Percentiles rank a stretch among this genome's conserved stretches.
Conservation (phyloP, 106 monocot species). For the Dioscorea dumetorum region DNA sequence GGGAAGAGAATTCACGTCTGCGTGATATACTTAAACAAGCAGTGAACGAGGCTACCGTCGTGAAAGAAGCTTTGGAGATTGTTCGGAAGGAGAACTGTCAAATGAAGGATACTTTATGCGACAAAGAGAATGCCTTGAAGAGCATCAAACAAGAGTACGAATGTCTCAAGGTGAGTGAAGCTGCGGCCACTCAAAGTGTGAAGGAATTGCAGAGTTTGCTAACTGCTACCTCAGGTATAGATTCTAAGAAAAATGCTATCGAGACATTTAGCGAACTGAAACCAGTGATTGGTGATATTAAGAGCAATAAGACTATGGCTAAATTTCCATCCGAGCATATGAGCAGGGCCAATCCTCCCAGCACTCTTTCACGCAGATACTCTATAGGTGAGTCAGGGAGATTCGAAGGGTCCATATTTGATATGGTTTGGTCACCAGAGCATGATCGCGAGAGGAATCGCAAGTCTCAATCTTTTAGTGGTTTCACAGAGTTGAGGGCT, state of each 20-base stretch:
- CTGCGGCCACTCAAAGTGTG: conserved; percentile 35
- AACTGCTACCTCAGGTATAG: conserved; percentile 16
- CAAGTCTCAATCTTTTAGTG: conserved; percentile 2
- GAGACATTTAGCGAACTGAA: conserved; percentile 1
- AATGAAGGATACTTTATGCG: conserved; percentile 38
- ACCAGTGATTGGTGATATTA: neutral
- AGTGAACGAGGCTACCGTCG: conserved; percentile 54
- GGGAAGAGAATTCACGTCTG: conserved; percentile 55
- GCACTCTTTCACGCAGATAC: neutral
- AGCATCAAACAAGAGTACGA: conserved; percentile 31
- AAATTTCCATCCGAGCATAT: conserved; percentile 21
- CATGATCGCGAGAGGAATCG: neutral
- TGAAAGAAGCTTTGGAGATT: conserved; percentile 77
- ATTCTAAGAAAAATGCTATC: conserved; percentile 6
- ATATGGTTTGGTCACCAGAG: neutral
- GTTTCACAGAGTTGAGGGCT: neutral
- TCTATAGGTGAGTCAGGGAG: neutral
- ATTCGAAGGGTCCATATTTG: conserved; percentile 17
- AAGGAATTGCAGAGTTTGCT: conserved; percentile 43
- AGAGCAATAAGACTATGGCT: conserved; percentile 4
- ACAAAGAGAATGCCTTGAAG: conserved; percentile 34
- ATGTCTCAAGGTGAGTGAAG: conserved; percentile 42
- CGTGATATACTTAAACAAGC: conserved; percentile 82
- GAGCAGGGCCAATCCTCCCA: conserved; percentile 3
- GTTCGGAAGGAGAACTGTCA: conserved; percentile 58